These are phyloP conservation scores for Alnus rubra DNA, from an alignment of 306 rosid species.

Conservation along the genomic window DNA sequence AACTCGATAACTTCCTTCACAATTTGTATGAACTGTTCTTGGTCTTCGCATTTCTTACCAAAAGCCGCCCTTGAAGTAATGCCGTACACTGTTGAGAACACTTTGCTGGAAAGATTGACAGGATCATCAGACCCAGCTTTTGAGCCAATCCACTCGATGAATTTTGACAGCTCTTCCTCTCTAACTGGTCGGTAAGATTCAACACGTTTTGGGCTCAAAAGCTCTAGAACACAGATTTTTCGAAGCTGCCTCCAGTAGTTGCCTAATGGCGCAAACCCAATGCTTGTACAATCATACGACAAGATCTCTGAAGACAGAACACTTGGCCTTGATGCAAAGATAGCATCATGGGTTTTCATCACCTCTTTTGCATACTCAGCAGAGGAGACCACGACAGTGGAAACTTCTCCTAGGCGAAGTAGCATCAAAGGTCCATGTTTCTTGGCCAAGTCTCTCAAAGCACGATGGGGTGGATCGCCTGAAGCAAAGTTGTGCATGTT, in stretches of 20 bases:
- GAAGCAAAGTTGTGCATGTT: constrained; percentile 29
- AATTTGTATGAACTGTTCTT: constrained; percentile 12
- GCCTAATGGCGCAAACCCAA: constrained; percentile 28
- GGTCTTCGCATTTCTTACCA: constrained; percentile 32
- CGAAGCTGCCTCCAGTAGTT: constrained; percentile 34
- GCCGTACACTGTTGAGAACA: neutral
- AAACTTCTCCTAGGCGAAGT: constrained; percentile 44
- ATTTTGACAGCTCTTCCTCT: constrained; percentile 32
- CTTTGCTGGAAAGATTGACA: constrained; percentile 17
- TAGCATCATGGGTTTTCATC: constrained; percentile 40
- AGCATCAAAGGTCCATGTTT: constrained; percentile 48
- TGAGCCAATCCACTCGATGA: neutral
- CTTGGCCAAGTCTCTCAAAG: constrained; percentile 16
- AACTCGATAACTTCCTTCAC: neutral
- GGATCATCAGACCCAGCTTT: constrained; percentile 18
- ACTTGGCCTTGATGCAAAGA: constrained; percentile 36
- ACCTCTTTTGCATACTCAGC: constrained; percentile 37
- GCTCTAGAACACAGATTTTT: constrained; percentile 31
- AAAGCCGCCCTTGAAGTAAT: constrained; percentile 19
- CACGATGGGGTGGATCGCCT: constrained; percentile 20
- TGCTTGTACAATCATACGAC: constrained; percentile 9
- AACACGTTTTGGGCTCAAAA: constrained; percentile 22
- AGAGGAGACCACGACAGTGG: constrained; percentile 35
- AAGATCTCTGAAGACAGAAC: constrained; percentile 1
- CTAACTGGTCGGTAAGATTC: constrained; percentile 26